Evolutionary conservation across 2,329 filamentous ascomycete species (phyloP).

Genomic region (Aureobasidium sp.): DNA sequence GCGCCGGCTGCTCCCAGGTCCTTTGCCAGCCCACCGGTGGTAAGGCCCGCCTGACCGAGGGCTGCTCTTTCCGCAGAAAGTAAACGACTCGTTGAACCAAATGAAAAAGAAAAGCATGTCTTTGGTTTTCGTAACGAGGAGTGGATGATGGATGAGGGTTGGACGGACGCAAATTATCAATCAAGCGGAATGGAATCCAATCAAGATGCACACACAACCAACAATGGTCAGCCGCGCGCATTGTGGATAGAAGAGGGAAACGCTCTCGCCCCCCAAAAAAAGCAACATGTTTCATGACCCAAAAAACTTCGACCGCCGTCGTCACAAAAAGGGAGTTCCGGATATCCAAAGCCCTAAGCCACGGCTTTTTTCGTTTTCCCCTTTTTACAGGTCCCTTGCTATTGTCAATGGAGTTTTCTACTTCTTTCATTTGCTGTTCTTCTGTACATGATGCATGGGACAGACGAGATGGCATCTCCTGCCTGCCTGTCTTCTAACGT

Average conservation of each 20-base stretch:
- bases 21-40: conserved; percentile 99
- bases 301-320: conserved; percentile 14
- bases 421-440: conserved; percentile 12
- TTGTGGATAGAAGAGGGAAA: conserved; percentile 22
- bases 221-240: conserved; percentile 14
- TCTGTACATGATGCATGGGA: conserved; percentile 17
- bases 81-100: conserved; percentile 51
- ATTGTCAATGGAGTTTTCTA: conserved; percentile 16
- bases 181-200: conserved; percentile 15
- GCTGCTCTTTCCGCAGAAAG: conserved; percentile 99
- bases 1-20: conserved; percentile 98
- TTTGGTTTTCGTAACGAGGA: conserved; percentile 15
- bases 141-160: conserved; percentile 9
- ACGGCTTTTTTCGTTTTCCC: conserved; percentile 10
- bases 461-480: conserved; percentile 24
- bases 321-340: conserved; percentile 18
- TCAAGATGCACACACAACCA: conserved; percentile 13
- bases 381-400: conserved; percentile 12
- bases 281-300: conserved; percentile 18
- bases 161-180: conserved; percentile 16
- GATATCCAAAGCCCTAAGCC: conserved; percentile 18
- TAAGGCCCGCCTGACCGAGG: conserved; percentile 97
- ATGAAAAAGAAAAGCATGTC: conserved; percentile 12
- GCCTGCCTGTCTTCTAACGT: conserved; percentile 19
- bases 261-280: conserved; percentile 14